Conservation (phyloP, 768 basidiomycete species). For the Cystoderma amianthinum region DNA sequence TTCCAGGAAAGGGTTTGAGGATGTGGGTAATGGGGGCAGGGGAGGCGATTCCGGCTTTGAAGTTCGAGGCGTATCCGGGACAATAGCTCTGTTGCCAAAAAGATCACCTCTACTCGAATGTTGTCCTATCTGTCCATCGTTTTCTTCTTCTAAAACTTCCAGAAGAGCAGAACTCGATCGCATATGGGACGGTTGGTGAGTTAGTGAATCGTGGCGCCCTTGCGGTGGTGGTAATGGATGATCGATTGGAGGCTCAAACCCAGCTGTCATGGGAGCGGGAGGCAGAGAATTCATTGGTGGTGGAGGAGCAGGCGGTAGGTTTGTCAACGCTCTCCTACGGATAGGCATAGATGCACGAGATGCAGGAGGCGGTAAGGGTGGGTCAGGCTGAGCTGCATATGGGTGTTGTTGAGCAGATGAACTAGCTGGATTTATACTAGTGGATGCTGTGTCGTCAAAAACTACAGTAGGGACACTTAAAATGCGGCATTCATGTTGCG, state of each 20-base stretch:
- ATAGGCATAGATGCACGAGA: conserved; percentile 26
- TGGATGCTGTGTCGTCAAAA: conserved; percentile 26
- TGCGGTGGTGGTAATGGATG: conserved; percentile 18
- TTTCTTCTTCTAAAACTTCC: conserved; percentile 58
- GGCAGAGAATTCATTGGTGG: conserved; percentile 58
- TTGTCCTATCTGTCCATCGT: conserved; percentile 25
- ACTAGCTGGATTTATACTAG: conserved; percentile 18
- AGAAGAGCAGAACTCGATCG: conserved; percentile 56
- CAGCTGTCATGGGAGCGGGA: conserved; percentile 38
- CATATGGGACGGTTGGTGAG: conserved; percentile 36
- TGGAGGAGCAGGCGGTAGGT: conserved; percentile 58
- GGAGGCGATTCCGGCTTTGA: conserved; percentile 52
- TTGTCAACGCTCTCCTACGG: conserved; percentile 48
- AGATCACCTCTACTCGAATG: conserved; percentile 15
- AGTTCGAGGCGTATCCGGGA: conserved; percentile 34
- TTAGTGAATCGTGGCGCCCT: conserved; percentile 19
- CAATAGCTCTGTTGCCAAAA: conserved; percentile 19
- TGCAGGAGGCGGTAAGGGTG: conserved; percentile 20
- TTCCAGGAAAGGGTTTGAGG: conserved; percentile 21
- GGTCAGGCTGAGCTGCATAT: conserved; percentile 43
- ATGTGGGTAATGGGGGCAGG: conserved; percentile 59
- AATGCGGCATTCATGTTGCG: conserved; percentile 10
- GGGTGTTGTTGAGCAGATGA: conserved; percentile 35
- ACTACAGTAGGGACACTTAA: conserved; percentile 36
- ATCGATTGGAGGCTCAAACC: conserved; percentile 16